A percentile compares a stretch with the other conserved stretches of the same genome.
These are phyloP conservation scores for Aspergillus panamensis DNA, from an alignment of 495 filamentous ascomycete genomes.

Conservation along the genomic window DNA sequence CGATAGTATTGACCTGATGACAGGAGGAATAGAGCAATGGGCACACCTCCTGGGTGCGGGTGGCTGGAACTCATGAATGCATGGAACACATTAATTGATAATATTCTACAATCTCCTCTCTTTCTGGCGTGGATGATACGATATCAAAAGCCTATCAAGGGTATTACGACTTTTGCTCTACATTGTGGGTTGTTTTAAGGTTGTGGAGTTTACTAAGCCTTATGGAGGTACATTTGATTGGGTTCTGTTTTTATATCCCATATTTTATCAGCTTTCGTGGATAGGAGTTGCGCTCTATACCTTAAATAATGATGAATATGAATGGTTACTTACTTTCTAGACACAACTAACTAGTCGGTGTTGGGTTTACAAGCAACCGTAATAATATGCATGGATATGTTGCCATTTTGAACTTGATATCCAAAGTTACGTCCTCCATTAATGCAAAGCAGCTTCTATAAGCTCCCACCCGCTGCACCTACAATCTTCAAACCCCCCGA, in stretches of 20 bases:
- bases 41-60: conserved; percentile 29
- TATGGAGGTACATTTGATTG: background rate
- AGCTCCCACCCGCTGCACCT: conserved; percentile 52
- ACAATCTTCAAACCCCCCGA: conserved; percentile 80
- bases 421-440: too few relatives aligned
- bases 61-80: conserved; percentile 19
- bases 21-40: conserved; percentile 34
- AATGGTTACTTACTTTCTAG: background rate
- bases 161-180: background rate
- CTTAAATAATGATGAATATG: conserved; percentile 1
- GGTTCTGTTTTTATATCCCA: background rate
- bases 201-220: background rate
- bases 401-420: too few relatives aligned
- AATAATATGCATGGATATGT: too few relatives aligned
- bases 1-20: conserved; percentile 22
- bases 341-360: too few relatives aligned
- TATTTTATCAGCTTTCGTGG: background rate
- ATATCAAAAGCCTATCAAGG: background rate
- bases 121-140: background rate
- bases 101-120: background rate
- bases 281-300: background rate
- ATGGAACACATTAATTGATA: conserved; percentile 3
- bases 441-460: conserved; percentile 19
- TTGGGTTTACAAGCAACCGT: too few relatives aligned
- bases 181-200: too few relatives aligned